phyloP scores from a whole-genome alignment of 306 rosid genomes.

The Gleditsia sinensis region DNA sequence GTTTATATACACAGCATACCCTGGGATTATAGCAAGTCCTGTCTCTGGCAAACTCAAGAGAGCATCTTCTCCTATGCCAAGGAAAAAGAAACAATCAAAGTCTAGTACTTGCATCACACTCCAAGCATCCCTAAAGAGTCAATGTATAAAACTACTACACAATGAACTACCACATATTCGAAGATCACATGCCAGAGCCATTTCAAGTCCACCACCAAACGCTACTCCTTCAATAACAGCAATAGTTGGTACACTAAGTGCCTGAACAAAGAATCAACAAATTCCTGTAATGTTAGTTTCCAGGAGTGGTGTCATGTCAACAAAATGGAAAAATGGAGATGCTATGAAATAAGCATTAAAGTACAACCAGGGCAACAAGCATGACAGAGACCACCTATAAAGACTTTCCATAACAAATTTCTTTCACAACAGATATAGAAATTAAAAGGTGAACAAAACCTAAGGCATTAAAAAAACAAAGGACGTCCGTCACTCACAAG shows the following conservation, averaged over 20 bases:
- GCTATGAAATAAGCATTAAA: background rate
- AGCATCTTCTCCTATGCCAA: constrained; percentile 72
- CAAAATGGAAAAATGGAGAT: constrained; percentile 2
- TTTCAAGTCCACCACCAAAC: constrained; percentile 95
- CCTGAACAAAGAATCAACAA: constrained; percentile 49
- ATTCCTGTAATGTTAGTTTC: constrained; percentile 25
- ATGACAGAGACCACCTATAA: constrained; percentile 5
- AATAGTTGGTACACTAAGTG: constrained; percentile 70
- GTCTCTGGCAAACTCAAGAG: constrained; percentile 91
- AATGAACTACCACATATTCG: constrained; percentile 82
- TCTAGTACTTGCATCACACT: constrained; percentile 16
- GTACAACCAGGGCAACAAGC: constrained; percentile 16
- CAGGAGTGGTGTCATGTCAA: constrained; percentile 23
- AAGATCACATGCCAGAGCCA: constrained; percentile 93
- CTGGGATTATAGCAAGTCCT: constrained; percentile 97
- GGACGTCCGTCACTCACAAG: constrained; percentile 14
- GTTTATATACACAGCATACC: constrained; percentile 54
- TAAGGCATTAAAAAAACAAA: background rate
- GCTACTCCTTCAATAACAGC: constrained; percentile 95
- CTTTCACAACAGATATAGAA: background rate
- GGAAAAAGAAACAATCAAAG: constrained; percentile 31
- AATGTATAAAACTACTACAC: constrained; percentile 7
- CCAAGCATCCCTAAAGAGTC: constrained; percentile 15
- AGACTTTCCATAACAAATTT: constrained; percentile 12
- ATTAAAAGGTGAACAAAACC: background rate